phyloP scores from a whole-genome alignment of 192 early-diverging fungal species.

The Chytriomyces hyalinus region DNA sequence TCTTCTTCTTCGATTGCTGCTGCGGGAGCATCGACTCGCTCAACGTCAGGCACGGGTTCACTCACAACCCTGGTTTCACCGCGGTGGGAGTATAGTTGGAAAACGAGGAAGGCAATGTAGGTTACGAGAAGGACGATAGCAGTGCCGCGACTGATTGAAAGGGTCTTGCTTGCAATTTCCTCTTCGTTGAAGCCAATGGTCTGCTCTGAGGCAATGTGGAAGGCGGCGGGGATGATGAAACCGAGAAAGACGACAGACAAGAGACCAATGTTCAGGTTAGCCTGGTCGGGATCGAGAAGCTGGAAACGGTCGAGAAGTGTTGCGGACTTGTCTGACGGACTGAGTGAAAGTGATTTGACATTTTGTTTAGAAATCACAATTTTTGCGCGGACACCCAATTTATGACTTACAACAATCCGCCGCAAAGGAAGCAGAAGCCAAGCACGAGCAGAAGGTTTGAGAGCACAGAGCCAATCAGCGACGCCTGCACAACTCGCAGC shows the following conservation, averaged over 20 bases:
- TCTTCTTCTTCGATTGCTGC: slow-evolving; percentile 20
- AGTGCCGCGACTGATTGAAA: slow-evolving; percentile 65
- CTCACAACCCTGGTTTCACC: neutral
- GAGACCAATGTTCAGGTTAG: slow-evolving; percentile 22
- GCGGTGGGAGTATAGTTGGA: neutral
- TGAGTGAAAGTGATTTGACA: neutral
- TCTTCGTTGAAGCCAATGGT: no score
- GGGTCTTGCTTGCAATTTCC: slow-evolving; percentile 25
- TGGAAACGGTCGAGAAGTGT: slow-evolving; percentile 6
- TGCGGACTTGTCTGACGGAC: neutral
- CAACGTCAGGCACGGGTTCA: neutral
- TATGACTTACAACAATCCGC: slow-evolving; percentile 62
- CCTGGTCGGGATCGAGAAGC: slow-evolving; percentile 9
- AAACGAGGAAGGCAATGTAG: slow-evolving; percentile 49
- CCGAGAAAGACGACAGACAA: slow-evolving; percentile 31
- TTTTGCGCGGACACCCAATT: slow-evolving; percentile 38
- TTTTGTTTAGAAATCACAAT: slow-evolving; percentile 56
- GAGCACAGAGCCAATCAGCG: slow-evolving; percentile 88
- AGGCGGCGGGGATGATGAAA: slow-evolving; percentile 34
- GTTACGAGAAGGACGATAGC: slow-evolving; percentile 73
- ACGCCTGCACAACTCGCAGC: slow-evolving; percentile 85
- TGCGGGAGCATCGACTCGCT: neutral
- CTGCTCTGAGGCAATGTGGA: neutral
- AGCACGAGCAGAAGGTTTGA: slow-evolving; percentile 87
- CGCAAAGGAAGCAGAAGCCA: slow-evolving; percentile 85